phyloP scores from a whole-genome alignment of 2,329 filamentous ascomycete genomes.

The Zymoseptoria crescenta region DNA sequence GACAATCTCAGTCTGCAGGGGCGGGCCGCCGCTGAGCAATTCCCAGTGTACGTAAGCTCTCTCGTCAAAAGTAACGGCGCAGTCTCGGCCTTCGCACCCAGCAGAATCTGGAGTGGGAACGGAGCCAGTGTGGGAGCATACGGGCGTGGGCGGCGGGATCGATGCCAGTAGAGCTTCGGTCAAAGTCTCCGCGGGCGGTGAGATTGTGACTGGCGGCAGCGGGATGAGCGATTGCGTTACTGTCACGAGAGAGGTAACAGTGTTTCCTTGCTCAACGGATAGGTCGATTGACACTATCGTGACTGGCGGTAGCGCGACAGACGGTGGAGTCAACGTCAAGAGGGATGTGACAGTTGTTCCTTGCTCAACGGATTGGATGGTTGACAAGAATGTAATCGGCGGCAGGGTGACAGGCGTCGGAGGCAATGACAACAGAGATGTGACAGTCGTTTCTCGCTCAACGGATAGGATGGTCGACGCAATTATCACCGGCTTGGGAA shows the following conservation, averaged over 20 bases:
- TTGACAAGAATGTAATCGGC: too few species aligned
- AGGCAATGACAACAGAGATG: neutral
- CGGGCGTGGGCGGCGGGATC: neutral
- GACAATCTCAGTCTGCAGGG: constrained; percentile 10
- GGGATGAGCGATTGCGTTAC: neutral
- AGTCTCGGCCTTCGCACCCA: constrained; percentile 10
- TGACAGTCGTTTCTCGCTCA: neutral
- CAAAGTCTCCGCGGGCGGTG: neutral
- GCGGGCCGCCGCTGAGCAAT: constrained; percentile 2
- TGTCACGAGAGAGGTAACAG: neutral
- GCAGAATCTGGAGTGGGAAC: constrained; percentile 2
- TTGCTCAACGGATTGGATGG: neutral
- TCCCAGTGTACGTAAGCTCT: constrained; percentile 16
- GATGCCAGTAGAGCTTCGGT: neutral
- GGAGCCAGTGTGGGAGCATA: constrained; percentile 1
- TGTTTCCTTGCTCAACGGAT: neutral
- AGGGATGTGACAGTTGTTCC: neutral
- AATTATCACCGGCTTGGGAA: neutral
- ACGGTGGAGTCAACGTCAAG: neutral
- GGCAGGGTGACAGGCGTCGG: too few species aligned
- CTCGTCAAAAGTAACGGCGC: constrained; percentile 15
- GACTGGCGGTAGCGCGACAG: too few species aligned
- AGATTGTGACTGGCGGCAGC: neutral
- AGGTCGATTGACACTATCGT: neutral
- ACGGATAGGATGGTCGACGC: neutral